Evolutionary conservation across 2,329 filamentous ascomycete species (phyloP).

Genomic region (Fusarium abutilonis): DNA sequence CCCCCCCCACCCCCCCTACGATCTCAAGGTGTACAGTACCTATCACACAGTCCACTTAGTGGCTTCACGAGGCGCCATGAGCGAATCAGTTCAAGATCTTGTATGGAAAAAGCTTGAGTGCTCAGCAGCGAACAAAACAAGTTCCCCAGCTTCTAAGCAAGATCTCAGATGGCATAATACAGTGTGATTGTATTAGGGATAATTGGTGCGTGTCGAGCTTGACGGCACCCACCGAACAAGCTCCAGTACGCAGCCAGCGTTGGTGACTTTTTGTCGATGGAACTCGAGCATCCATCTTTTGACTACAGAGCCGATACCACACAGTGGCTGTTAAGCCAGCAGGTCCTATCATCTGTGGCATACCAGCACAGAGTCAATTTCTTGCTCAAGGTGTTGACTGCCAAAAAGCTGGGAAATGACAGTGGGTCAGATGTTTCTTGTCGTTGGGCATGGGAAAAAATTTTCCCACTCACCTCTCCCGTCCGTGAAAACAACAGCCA

Average conservation of each 20-base stretch:
- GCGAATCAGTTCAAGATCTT: conserved; percentile 37
- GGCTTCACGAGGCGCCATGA: conserved; percentile 25
- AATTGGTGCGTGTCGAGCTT: conserved; percentile 18
- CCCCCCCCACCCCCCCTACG: conserved; percentile 8
- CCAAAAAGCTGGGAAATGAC: conserved; percentile 30
- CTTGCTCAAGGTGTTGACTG: conserved; percentile 5
- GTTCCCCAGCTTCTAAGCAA: conserved; percentile 20
- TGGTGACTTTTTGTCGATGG: neutral
- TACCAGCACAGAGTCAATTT: neutral
- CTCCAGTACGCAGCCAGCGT: conserved; percentile 7
- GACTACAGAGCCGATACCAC: neutral
- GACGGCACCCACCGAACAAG: conserved; percentile 17
- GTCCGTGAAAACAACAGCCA: neutral
- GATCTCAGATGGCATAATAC: conserved; percentile 32
- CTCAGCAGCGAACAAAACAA: conserved; percentile 7
- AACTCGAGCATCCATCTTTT: conserved; percentile 3
- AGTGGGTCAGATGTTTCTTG: conserved; percentile 29
- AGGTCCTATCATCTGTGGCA: neutral
- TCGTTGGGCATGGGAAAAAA: conserved; percentile 30
- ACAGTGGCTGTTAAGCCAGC: neutral
- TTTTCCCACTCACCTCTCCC: conserved; percentile 20
- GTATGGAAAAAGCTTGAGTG: conserved; percentile 29
- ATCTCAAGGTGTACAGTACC: conserved; percentile 26
- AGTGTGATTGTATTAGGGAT: conserved; percentile 9
- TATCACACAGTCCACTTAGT: conserved; percentile 26